Conservation (phyloP, 805 yeast genomes). For the Clavispora asparagi region DNA sequence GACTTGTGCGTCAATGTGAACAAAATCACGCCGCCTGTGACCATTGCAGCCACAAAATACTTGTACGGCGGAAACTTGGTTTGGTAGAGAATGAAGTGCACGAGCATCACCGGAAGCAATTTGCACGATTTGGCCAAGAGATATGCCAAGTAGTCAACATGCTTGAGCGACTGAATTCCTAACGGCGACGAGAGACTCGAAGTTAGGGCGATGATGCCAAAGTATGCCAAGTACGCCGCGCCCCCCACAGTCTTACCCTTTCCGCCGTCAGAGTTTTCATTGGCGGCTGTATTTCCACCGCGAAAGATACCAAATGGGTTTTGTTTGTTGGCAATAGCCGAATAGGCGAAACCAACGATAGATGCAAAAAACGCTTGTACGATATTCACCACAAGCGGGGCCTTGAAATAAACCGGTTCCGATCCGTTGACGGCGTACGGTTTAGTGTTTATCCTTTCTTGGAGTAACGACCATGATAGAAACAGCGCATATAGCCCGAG, state of each 20-base stretch:
- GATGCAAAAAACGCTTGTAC: slow-evolving; percentile 73
- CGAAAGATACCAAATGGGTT: slow-evolving; percentile 10
- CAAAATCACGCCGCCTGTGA: slow-evolving; percentile 76
- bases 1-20: slow-evolving; percentile 56
- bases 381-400: slow-evolving; percentile 73
- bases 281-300: background rate
- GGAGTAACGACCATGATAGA: slow-evolving; percentile 86
- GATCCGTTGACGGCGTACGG: slow-evolving; percentile 53
- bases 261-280: background rate
- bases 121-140: slow-evolving; percentile 91
- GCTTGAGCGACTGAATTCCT: slow-evolving; percentile 69
- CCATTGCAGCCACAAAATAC: slow-evolving; percentile 69
- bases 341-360: slow-evolving; percentile 58
- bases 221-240: slow-evolving; percentile 22
- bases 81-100: slow-evolving; percentile 67
- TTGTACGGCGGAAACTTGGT: slow-evolving; percentile 70
- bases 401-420: slow-evolving; percentile 48
- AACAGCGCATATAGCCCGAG: slow-evolving; percentile 82
- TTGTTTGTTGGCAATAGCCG: slow-evolving; percentile 29
- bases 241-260: background rate
- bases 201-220: slow-evolving; percentile 57
- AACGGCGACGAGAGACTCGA: slow-evolving; percentile 81
- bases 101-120: slow-evolving; percentile 87
- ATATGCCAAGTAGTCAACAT: slow-evolving; percentile 82
- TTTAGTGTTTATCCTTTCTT: slow-evolving; percentile 78